Base-by-base conservation (phyloP, 2,329 filamentous ascomycete genomes). In the Raffaelea ambrosiae region DNA sequence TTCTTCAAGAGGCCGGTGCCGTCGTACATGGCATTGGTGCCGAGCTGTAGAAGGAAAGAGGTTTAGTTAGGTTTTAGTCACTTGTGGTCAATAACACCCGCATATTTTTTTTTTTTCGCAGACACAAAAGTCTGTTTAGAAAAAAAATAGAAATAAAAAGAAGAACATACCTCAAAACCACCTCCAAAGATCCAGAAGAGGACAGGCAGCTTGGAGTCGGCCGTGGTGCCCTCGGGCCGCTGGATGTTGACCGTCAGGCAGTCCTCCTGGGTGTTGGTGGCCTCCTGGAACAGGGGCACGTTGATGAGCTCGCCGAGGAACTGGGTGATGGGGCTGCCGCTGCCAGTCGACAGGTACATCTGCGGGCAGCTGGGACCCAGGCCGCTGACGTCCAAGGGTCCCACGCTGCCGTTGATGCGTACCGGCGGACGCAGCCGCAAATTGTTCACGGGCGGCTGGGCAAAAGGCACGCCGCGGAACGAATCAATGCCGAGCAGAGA, bases 391-490 rank as follows among this genome's bases (percentile, higher is more conserved):
- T 79, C 71, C 35, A 84, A 69, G 0, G 70, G 81, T 1, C 83
- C 84, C 1, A 86, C 63, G 1, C 71, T 57, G 4, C 68, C 64
- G 7, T 71, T 77, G 16, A 86, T 65, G 8, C 74, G 69, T 58
- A 80, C 73, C 1, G 87, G 87, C 7, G 84, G 82, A 58, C 76
- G 82, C 31, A 93, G 73, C 16, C 87, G 80, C 21, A 88, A 68
- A 3, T 70, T 61, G 0, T 83, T 84, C 0, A 76, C 71, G 0
- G 86, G 86, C 2, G 84, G 74, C 52, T 86, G 70, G 2, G 86
- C 85, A 58, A 81, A 93, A 3, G 86, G 86, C 48, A 93, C 87
- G 20, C 82, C 85, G 48, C 76, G 79, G 67, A 87, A 90, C 22
- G 71, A 77, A 49, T 91, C 86, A 19, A 88, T 72, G 22, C 65